A percentile compares a stretch with the other conserved stretches of the same genome.
phyloP scores from a whole-genome alignment of 139 green algal species.

The Nannochloris sp. region DNA sequence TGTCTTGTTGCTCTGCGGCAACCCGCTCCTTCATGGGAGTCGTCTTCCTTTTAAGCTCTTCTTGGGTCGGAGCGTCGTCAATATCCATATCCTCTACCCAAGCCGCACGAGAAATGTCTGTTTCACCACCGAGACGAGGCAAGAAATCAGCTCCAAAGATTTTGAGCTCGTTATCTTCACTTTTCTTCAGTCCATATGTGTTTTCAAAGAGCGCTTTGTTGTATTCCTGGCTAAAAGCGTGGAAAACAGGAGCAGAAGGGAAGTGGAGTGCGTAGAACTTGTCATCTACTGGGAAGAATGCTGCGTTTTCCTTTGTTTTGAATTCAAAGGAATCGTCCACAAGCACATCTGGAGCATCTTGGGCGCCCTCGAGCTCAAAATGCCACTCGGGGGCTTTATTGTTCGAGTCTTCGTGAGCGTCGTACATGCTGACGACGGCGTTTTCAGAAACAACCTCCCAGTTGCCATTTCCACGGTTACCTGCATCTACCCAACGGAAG shows the following conservation, averaged over 20 bases:
- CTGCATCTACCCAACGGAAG: slow-evolving; percentile 46
- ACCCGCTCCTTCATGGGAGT: slow-evolving; percentile 23
- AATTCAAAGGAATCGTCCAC: slow-evolving; percentile 34
- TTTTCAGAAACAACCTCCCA: slow-evolving; percentile 51
- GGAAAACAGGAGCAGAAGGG: slow-evolving; percentile 20
- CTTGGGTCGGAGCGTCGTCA: slow-evolving; percentile 9
- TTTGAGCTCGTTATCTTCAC: slow-evolving; percentile 40
- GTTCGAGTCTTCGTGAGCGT: slow-evolving; percentile 56
- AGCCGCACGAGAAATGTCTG: slow-evolving; percentile 21
- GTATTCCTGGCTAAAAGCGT: slow-evolving; percentile 38
- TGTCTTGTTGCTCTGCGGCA: slow-evolving; percentile 14
- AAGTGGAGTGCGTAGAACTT: slow-evolving; percentile 60
- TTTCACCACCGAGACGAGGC: slow-evolving; percentile 20
- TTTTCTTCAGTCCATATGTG: slow-evolving; percentile 54
- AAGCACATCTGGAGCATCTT: background rate
- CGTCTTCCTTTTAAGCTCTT: slow-evolving; percentile 22
- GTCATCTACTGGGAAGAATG: slow-evolving; percentile 44
- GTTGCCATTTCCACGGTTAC: slow-evolving; percentile 8
- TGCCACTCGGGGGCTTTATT: slow-evolving; percentile 28
- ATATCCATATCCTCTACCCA: slow-evolving; percentile 47
- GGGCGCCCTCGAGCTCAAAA: slow-evolving; percentile 35
- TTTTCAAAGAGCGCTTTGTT: slow-evolving; percentile 82
- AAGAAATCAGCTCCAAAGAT: slow-evolving; percentile 34
- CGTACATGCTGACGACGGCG: slow-evolving; percentile 47
- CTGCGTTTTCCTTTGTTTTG: slow-evolving; percentile 5